These are phyloP conservation scores for Trichoderma sp. DNA, from an alignment of 2,329 filamentous ascomycete species.

Conservation along the genomic window DNA sequence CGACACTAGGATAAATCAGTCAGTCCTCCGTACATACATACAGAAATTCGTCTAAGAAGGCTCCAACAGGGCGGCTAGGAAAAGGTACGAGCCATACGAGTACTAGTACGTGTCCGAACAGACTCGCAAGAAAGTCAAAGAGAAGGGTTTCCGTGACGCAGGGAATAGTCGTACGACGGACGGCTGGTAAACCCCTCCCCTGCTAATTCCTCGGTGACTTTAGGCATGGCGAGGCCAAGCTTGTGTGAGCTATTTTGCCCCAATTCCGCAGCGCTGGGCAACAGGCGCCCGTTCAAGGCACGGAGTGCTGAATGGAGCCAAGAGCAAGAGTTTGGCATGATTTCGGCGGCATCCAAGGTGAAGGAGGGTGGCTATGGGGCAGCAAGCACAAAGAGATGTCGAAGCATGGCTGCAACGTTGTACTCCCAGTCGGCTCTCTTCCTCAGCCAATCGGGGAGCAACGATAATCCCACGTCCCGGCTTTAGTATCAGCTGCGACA, in stretches of 20 bases:
- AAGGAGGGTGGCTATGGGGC: constrained; percentile 1
- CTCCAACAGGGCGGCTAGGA: constrained; percentile 1
- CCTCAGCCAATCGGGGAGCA: constrained; percentile 5
- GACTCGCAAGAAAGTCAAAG: not conserved
- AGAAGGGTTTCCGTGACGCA: not conserved
- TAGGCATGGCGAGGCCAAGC: not conserved
- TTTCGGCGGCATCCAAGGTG: constrained; percentile 2
- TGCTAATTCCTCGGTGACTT: not conserved
- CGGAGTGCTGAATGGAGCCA: not conserved
- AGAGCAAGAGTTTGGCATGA: not conserved
- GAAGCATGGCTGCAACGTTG: constrained; percentile 18
- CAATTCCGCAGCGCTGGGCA: not conserved
- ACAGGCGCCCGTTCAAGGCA: not conserved
- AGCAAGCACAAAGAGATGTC: not conserved
- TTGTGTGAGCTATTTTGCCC: not conserved
- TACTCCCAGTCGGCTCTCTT: not conserved
- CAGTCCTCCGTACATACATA: constrained; percentile 6
- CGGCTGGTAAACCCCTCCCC: not conserved
- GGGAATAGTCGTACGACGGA: not conserved
- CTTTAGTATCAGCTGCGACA: not conserved
- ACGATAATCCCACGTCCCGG: constrained; percentile 8
- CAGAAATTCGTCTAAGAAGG: not conserved
- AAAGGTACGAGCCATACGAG: not conserved
- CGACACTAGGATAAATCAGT: constrained; percentile 10
- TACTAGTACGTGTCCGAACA: not conserved